Conservation (phyloP, 345 rosid genomes). For the Populus tremula region DNA sequence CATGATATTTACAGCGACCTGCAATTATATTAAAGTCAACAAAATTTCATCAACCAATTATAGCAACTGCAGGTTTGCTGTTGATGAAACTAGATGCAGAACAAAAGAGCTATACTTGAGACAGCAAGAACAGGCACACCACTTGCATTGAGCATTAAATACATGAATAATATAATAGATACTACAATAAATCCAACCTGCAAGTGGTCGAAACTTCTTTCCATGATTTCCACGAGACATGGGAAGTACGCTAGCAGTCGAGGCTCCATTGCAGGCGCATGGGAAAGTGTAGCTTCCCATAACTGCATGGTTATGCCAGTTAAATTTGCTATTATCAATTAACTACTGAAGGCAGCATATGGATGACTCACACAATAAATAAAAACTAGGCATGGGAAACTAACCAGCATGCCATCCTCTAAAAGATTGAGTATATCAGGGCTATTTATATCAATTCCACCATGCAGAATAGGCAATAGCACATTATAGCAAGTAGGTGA, state of each 20-base stretch:
- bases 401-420: slow-evolving; percentile 91
- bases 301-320: slow-evolving; percentile 53
- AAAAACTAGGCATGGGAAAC: slow-evolving; percentile 14
- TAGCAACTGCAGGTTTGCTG: no score
- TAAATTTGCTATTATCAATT: slow-evolving; percentile 14
- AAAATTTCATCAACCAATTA: not conserved
- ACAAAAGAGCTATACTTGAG: no score
- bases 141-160: not conserved
- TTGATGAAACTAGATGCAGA: no score
- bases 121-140: not conserved
- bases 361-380: not conserved
- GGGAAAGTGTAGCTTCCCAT: slow-evolving; percentile 89
- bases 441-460: slow-evolving; percentile 77
- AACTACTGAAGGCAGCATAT: not conserved
- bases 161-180: not conserved
- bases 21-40: slow-evolving; percentile 25
- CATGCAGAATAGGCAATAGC: slow-evolving; percentile 81
- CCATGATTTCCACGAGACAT: slow-evolving; percentile 71
- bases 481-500: slow-evolving; percentile 74
- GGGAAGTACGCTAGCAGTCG: slow-evolving; percentile 77
- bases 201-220: slow-evolving; percentile 89
- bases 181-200: slow-evolving; percentile 49
- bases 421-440: slow-evolving; percentile 92
- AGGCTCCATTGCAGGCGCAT: slow-evolving; percentile 90
- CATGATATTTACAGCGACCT: slow-evolving; percentile 81